A percentile compares a stretch with the other conserved stretches of the same genome.
These are phyloP conservation scores for Alternaria brassicae DNA, from an alignment of 2,329 filamentous ascomycete genomes.

Conservation along the genomic window DNA sequence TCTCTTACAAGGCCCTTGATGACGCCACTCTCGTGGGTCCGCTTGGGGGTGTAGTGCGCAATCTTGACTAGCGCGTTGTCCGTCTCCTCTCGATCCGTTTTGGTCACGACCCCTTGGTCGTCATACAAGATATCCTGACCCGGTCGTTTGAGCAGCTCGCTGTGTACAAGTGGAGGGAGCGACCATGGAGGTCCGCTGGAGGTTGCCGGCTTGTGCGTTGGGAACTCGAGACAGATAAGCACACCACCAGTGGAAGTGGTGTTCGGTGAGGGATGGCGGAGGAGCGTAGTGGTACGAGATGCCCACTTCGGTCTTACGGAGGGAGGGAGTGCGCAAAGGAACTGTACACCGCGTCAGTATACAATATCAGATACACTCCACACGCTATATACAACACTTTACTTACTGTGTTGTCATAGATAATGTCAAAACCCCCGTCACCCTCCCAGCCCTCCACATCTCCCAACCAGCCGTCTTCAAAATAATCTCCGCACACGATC, in stretches of 20 bases:
- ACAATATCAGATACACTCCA: background rate
- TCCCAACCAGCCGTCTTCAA: slow-evolving; percentile 65
- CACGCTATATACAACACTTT: background rate
- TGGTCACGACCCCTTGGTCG: slow-evolving; percentile 59
- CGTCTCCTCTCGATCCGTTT: slow-evolving; percentile 54
- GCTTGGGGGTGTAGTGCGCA: slow-evolving; percentile 62
- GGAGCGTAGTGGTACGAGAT: slow-evolving; percentile 61
- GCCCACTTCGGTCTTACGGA: slow-evolving; percentile 65
- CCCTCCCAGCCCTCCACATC: slow-evolving; percentile 40
- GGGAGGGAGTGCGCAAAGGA: slow-evolving; percentile 66
- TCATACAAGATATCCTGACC: slow-evolving; percentile 71
- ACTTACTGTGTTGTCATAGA: slow-evolving; percentile 69
- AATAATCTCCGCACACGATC: slow-evolving; percentile 72
- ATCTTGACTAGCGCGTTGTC: slow-evolving; percentile 53
- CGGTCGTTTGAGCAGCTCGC: slow-evolving; percentile 73
- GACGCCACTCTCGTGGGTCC: slow-evolving; percentile 61
- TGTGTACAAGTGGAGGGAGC: slow-evolving; percentile 72
- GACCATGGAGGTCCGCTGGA: slow-evolving; percentile 76
- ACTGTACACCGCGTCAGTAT: slow-evolving; percentile 51
- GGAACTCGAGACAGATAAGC: slow-evolving; percentile 77
- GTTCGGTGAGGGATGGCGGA: slow-evolving; percentile 48
- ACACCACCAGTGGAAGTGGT: slow-evolving; percentile 48
- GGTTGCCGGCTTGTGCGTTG: slow-evolving; percentile 71
- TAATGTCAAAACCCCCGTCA: slow-evolving; percentile 65
- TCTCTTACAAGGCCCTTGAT: slow-evolving; percentile 58